A percentile compares a stretch with the other conserved stretches of the same genome.
Evolutionary conservation across 805 yeast species (phyloP).

Genomic region (Yarrowia phangngaensis): DNA sequence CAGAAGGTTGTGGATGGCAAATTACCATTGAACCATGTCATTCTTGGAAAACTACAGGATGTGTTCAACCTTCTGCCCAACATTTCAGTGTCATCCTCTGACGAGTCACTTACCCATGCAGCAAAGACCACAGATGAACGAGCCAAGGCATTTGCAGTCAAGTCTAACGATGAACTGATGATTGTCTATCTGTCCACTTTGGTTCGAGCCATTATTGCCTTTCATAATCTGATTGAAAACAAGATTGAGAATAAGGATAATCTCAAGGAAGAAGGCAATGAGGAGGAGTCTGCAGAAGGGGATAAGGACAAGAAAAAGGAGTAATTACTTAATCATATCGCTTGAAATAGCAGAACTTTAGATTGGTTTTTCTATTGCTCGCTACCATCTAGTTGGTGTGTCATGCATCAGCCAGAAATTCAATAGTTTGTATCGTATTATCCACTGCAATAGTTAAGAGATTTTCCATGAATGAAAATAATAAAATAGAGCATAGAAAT

Average conservation of each 20-base stretch:
- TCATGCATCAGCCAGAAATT: no score
- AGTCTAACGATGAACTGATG: slow-evolving; percentile 96
- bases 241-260: slow-evolving; percentile 71
- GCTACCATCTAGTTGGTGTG: no score
- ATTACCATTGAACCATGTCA: slow-evolving; percentile 84
- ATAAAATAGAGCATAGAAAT: no score
- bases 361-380: no score
- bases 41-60: slow-evolving; percentile 89
- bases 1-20: slow-evolving; percentile 65
- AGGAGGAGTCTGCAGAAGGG: slow-evolving; percentile 10
- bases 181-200: slow-evolving; percentile 81
- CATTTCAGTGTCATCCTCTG: slow-evolving; percentile 43
- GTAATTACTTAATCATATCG: slow-evolving; percentile 6
- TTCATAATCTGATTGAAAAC: slow-evolving; percentile 94
- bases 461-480: no score
- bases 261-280: slow-evolving; percentile 18
- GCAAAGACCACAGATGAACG: slow-evolving; percentile 49
- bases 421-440: no score
- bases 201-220: slow-evolving; percentile 91
- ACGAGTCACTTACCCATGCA: slow-evolving; percentile 30
- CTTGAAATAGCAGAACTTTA: no score
- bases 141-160: slow-evolving; percentile 77
- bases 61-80: slow-evolving; percentile 91
- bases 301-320: slow-evolving; percentile 26
- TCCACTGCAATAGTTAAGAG: no score